Evolutionary conservation across 345 rosid species (phyloP).

Genomic region (Syzygium jambos): DNA sequence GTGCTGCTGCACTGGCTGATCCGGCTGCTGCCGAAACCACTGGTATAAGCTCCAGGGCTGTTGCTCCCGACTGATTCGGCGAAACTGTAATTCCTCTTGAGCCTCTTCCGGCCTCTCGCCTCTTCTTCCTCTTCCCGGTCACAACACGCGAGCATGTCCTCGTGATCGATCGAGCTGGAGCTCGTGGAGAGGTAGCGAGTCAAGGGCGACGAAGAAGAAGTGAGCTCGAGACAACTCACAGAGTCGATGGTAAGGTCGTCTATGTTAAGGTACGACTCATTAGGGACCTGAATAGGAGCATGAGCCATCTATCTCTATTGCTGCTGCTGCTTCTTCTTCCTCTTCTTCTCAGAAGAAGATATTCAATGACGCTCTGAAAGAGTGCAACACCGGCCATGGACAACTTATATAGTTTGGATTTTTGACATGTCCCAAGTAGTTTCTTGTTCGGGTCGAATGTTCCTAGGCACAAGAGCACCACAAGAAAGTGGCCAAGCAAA

Average conservation of each 20-base stretch:
- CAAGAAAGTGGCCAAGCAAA: background rate
- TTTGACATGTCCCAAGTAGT: background rate
- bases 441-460: background rate
- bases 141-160: background rate
- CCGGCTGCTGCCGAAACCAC: background rate
- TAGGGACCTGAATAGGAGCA: background rate
- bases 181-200: conserved; percentile 13
- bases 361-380: conserved; percentile 23
- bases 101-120: conserved; percentile 25
- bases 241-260: background rate
- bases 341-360: background rate
- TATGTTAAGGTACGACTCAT: conserved; percentile 2
- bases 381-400: conserved; percentile 3
- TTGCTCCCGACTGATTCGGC: conserved; percentile 19
- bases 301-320: conserved; percentile 6
- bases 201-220: background rate
- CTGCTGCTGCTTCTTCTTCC: background rate
- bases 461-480: background rate
- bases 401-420: background rate
- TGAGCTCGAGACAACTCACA: background rate
- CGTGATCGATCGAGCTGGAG: conserved; percentile 10
- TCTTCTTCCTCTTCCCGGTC: background rate
- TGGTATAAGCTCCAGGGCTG: background rate
- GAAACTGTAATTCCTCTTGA: conserved; percentile 10
- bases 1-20: conserved; percentile 23